Conservation (phyloP, 139 green algal species). For the Tetradesmus lagerheimii region DNA sequence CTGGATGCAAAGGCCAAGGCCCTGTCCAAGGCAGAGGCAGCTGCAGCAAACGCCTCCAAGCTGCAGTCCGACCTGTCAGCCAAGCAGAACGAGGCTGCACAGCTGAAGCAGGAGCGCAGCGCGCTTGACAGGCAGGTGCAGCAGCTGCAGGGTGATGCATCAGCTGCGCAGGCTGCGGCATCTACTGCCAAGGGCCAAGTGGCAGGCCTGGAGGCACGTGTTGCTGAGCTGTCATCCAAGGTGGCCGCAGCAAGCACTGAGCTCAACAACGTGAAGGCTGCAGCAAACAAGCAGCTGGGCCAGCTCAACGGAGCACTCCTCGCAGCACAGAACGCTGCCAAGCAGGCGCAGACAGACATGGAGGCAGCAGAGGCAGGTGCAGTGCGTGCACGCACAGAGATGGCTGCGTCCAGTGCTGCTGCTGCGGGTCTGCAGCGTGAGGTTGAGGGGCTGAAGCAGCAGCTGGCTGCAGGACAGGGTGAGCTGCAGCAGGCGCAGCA, state of each 20-base stretch:
- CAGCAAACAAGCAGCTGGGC: not conserved
- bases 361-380: conserved; percentile 26
- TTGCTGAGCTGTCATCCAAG: not conserved
- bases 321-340: conserved; percentile 32
- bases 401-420: not conserved
- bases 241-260: not conserved
- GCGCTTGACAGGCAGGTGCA: conserved; percentile 13
- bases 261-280: conserved; percentile 24
- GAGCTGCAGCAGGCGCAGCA: conserved; percentile 27
- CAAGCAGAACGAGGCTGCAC: conserved; percentile 16
- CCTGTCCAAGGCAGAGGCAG: not conserved
- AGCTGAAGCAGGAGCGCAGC: conserved; percentile 11
- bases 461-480: not conserved
- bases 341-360: conserved; percentile 28
- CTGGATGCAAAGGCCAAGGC: not conserved
- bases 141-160: conserved; percentile 6
- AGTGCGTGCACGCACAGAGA: conserved; percentile 38
- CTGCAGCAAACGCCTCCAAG: conserved; percentile 23
- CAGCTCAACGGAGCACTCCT: conserved; percentile 25
- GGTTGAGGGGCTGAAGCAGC: not conserved
- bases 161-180: not conserved
- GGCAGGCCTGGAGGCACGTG: not conserved
- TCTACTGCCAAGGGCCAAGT: conserved; percentile 3
- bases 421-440: conserved; percentile 21
- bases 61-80: not conserved